phyloP scores from a whole-genome alignment of 1,139 yeast species.

The Debaryomyces subglobosus region DNA sequence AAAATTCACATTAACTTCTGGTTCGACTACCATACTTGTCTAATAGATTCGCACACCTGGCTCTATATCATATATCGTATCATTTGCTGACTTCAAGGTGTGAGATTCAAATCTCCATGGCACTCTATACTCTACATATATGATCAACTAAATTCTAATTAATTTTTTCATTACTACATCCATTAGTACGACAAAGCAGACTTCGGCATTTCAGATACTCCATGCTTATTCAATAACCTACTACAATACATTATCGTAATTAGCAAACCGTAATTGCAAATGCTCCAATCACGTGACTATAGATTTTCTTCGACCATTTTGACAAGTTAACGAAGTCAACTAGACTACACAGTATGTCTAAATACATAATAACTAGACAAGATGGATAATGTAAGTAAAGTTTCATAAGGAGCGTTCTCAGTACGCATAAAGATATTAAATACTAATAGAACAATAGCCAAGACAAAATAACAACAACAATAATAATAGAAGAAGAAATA shows the following conservation, averaged over 20 bases:
- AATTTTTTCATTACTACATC: too few species aligned
- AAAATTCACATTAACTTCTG: too few species aligned
- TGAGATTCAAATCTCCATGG: too few species aligned
- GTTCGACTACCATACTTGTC: too few species aligned
- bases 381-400: slow-evolving; percentile 6
- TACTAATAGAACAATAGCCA: slow-evolving; percentile 2
- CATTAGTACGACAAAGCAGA: background rate
- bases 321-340: background rate
- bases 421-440: background rate
- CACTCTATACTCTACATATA: too few species aligned
- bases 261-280: background rate
- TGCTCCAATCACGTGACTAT: background rate
- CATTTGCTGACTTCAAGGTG: background rate
- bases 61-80: too few species aligned
- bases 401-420: background rate
- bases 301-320: slow-evolving; percentile 1
- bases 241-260: background rate
- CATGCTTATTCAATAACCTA: background rate
- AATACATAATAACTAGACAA: background rate
- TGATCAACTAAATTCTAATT: too few species aligned
- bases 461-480: slow-evolving; percentile 3
- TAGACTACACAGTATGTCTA: background rate
- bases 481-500: slow-evolving; percentile 30
- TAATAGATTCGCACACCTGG: too few species aligned
- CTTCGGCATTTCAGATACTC: background rate